Conservation (phyloP, 2,329 filamentous ascomycete genomes). For the Penicillium verrucosum region DNA sequence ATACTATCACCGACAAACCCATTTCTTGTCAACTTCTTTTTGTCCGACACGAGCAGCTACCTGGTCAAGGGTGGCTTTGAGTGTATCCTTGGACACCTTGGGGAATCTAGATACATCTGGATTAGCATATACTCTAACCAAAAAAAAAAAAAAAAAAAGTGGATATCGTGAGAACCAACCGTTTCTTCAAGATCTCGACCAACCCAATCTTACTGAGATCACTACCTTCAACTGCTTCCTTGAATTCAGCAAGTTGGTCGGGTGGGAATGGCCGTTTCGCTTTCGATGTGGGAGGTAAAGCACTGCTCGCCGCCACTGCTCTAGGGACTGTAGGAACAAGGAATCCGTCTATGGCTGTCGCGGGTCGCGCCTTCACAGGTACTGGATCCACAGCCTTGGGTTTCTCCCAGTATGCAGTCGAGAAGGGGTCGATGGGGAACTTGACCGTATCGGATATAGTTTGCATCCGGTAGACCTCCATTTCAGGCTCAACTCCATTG, state of each 20-base stretch:
- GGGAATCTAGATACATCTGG: constrained; percentile 53
- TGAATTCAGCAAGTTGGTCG: constrained; percentile 65
- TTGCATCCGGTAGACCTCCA: constrained; percentile 67
- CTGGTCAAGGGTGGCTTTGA: constrained; percentile 66
- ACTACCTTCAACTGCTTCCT: constrained; percentile 64
- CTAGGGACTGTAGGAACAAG: constrained; percentile 15
- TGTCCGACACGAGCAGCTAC: constrained; percentile 63
- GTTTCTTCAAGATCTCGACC: constrained; percentile 70
- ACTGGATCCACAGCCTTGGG: constrained; percentile 27
- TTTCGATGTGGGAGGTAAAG: constrained; percentile 21
- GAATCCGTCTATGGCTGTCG: constrained; percentile 20
- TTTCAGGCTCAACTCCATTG: constrained; percentile 47
- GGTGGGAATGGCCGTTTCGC: constrained; percentile 51
- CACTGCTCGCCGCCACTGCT: constrained; percentile 11
- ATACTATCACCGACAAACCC: constrained; percentile 49
- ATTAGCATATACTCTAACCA: constrained; percentile 2
- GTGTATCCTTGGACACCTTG: constrained; percentile 64
- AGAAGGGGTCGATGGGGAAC: constrained; percentile 79
- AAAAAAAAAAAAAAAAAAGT: background rate
- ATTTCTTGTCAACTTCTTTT: constrained; percentile 63
- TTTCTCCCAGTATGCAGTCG: constrained; percentile 70
- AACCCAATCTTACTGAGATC: constrained; percentile 72
- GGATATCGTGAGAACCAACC: constrained; percentile 39
- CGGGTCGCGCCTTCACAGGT: constrained; percentile 16
- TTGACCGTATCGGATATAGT: constrained; percentile 58